Percentiles rank a stretch among this genome's conserved stretches.
Conservation (phyloP, 129 eudicot genomes). For the Saussurea involucrata region DNA sequence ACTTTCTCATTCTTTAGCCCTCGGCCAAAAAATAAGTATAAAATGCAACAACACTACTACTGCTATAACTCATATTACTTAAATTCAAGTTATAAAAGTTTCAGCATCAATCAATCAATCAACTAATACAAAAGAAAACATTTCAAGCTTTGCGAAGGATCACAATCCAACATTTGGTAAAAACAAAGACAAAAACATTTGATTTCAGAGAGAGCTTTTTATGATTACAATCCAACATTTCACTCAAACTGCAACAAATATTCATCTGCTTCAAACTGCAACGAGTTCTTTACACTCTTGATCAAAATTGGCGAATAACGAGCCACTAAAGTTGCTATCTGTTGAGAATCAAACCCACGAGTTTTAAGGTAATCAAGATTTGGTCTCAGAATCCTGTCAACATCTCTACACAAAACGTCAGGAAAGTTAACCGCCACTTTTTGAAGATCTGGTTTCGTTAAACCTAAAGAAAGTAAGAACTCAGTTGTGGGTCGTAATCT, state of each 20-base stretch:
- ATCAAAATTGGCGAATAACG: conserved; percentile 84
- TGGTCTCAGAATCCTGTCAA: conserved; percentile 62
- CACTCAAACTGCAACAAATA: conserved; percentile 75
- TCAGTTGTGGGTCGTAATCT: conserved; percentile 79
- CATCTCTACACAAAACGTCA: conserved; percentile 87
- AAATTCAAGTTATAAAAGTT: too few species aligned
- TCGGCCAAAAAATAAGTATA: too few species aligned
- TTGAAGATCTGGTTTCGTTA: conserved; percentile 65
- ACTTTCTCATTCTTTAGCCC: too few species aligned
- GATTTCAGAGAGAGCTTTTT: too few species aligned
- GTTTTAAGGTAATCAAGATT: conserved; percentile 57
- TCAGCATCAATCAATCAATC: too few species aligned
- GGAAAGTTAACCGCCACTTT: conserved; percentile 68
- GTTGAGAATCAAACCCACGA: conserved; percentile 59
- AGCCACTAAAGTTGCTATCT: conserved; percentile 66
- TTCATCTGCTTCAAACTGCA: conserved; percentile 64
- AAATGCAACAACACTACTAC: too few species aligned
- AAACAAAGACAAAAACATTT: too few species aligned
- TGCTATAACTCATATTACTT: too few species aligned
- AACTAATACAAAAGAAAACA: too few species aligned
- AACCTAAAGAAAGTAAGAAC: conserved; percentile 63
- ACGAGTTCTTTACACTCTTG: conserved; percentile 75
- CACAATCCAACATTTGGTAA: conserved; percentile 55
- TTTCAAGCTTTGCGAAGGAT: too few species aligned
- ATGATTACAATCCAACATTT: conserved; percentile 86